Evolutionary conservation across 2,329 filamentous ascomycete species (phyloP), one percentile per base, ranked within the genome.

Genomic region (Sodiomyces alkalinus): DNA sequence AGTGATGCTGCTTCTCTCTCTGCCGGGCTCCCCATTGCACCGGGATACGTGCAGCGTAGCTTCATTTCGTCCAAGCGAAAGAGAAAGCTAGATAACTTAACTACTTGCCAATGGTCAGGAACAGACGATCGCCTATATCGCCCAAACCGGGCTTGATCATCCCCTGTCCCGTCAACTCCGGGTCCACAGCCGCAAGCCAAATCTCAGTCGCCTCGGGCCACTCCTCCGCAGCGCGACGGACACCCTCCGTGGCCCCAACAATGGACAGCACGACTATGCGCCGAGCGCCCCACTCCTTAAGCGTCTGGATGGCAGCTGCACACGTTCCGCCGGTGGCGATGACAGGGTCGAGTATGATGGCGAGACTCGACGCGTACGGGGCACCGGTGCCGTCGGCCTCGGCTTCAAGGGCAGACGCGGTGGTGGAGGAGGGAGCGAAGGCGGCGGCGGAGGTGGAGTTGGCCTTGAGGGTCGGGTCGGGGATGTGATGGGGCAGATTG

Each of bases 241-340:
- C 55, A n/a, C 87, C 87, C 1, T 66, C 63, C 25, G 64, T 55
- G 9, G 81, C 82, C 2, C 72, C 83, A 17, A 94, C 50, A 16
- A 96, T 68, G 24, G 71, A 68, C 17, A 92, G 56, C 22, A 93
- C 70, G 22, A 93, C 56, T 31, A 96, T 74, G 34, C 69, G 66
- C 55, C 77, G 66, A n/a, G 85, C 82, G 17, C 87, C 87, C 86
- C 87, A 96, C 47, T 96, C 86, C 30, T 67, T 69, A 33, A 96
- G 60, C 1, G 82, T 85, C 46, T 90, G 80, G 46, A 96, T 92
- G 5, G 87, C 87, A 1, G 87, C 87, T 17, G 74, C 77, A 33
- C 81, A 81, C 3, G 87, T 96, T 2, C 82, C 83, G 20, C 87
- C 87, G 0, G 90, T 96, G 1, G 87, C 90, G 46, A 96, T 92